Base-by-base conservation (phyloP, 1,284 basidiomycete species). In the Puccinia coronata region DNA sequence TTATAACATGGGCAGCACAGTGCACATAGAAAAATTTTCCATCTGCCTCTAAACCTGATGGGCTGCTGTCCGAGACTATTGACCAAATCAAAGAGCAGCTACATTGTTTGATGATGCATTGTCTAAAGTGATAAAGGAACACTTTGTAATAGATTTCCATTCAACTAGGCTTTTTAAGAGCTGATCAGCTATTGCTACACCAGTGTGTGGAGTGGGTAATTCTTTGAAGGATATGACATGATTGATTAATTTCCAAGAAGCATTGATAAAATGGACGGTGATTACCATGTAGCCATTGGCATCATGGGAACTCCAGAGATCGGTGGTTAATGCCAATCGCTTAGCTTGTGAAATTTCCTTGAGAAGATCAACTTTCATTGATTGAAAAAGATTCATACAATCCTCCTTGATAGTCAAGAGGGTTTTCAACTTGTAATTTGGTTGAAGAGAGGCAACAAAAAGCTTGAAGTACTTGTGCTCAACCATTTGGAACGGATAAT, bases 121-220 rank as follows among this genome's bases (percentile, higher is more conserved):
- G 39, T 67, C 65, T 18, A 67, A 34, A 25, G 65, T 67, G 20
- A 67, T 67, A 41, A 67, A 67, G 20, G 65, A 2, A 43, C 63
- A 65, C 34, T 65, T 65, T 25, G 34, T 43, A 12, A 65, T 65
- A 39, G 63, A 41, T 6, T 65, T 65, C 34, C 31, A 65, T 39
- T 65, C n/a, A 18, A 39, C 12, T 4, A 65, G 18, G 31, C 34
- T 65, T 41, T 65, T 31, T 8, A 41, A 23, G 11, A 65, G 31
- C 41, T 23, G 18, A 39, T 65, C 65, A 47, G 65, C 39, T 12
- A 67, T 67, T n/a, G 65, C 65, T 25, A 18, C 31, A 12, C 65
- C 65, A 20, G 65, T 67, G 39, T 67, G 65, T 8, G 65, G 65
- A 43, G 65, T 43, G 65, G 65, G 20, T 14, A 67, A 28, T 47